Evolutionary conservation across 202 grass and related monocot species (phyloP).

Genomic region (Zizania palustris): DNA sequence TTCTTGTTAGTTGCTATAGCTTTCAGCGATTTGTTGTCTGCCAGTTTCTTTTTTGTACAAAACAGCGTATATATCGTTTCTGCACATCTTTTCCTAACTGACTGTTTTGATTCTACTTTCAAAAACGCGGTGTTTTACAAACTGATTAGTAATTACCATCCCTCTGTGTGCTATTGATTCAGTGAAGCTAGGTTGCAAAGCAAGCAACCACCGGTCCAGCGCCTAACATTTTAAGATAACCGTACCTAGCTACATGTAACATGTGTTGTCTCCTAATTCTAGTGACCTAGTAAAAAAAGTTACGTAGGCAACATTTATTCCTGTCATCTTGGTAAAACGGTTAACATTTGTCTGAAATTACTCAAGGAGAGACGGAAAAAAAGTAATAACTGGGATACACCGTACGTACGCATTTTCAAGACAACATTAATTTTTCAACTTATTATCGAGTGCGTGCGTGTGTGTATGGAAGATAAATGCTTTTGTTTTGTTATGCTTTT

Average conservation of each 20-base stretch:
- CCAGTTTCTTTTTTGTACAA: slow-evolving; percentile 15
- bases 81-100: slow-evolving; percentile 2
- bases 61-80: slow-evolving; percentile 14
- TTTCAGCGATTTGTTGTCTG: slow-evolving; percentile 36
- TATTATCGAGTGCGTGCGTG: background rate
- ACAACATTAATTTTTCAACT: background rate
- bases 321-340: background rate
- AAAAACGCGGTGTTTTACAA: background rate
- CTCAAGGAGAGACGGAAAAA: background rate
- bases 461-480: slow-evolving; percentile 12
- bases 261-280: background rate
- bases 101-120: slow-evolving; percentile 7
- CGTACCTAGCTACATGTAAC: slow-evolving; percentile 8
- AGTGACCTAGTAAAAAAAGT: slow-evolving; percentile 13
- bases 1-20: slow-evolving; percentile 37
- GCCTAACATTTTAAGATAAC: slow-evolving; percentile 31
- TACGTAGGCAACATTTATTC: slow-evolving; percentile 3
- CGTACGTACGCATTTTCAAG: background rate
- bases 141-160: background rate
- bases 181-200: slow-evolving; percentile 29
- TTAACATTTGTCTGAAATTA: background rate
- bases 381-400: background rate
- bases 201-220: background rate
- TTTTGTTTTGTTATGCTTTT: slow-evolving; percentile 13
- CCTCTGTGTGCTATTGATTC: background rate